Evolutionary conservation across 176 grass and related monocot genomes (phyloP), one percentile per base, ranked within the genome.

Genomic region (Musa troglodytarum): DNA sequence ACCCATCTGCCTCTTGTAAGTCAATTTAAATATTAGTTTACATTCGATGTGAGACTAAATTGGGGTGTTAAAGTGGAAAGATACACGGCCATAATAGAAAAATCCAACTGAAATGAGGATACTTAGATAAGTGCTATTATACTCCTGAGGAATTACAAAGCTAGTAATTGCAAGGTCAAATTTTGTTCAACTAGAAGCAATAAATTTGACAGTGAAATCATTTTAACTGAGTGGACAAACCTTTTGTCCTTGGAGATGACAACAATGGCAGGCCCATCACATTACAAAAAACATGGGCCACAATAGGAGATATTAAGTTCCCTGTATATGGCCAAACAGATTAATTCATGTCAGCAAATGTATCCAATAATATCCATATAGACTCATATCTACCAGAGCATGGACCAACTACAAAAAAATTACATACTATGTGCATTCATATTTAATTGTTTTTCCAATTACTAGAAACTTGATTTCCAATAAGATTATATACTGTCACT

Each of bases 221-320:
- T 49, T 56, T 63, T 62, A 20, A 63, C 50, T 55, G 24, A 6
- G 51, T 69, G 13, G 9, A 61, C 65, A 50, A 64, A 97, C 94
- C 94, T 91, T 74, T 86, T 64, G 84, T 87, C 25, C 12, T 80
- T 2, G 77, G 66, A 74, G 83, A 84, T 10, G 23, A 86, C 56
- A 89, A 85, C 52, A 81, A 72, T 76, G 94, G 94, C 68, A 97
- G 82, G 10, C 87, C 90, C 94, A 97, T 93, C 77, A 88, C 73
- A 79, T 97, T 97, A 77, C 94, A 97, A 63, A 97, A 84, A 75
- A 97, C 66, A 63, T 97, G 94, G 69, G 88, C 94, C 68, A 88
- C 72, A 83, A 97, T 85, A 21, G 94, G 88, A 74, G 88, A 80
- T 34, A 90, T 14, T 49, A 97, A 65, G 74, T 88, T 87, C 9